Conservation (phyloP, 148 eudicot genomes). For the Spergularia bocconei region DNA sequence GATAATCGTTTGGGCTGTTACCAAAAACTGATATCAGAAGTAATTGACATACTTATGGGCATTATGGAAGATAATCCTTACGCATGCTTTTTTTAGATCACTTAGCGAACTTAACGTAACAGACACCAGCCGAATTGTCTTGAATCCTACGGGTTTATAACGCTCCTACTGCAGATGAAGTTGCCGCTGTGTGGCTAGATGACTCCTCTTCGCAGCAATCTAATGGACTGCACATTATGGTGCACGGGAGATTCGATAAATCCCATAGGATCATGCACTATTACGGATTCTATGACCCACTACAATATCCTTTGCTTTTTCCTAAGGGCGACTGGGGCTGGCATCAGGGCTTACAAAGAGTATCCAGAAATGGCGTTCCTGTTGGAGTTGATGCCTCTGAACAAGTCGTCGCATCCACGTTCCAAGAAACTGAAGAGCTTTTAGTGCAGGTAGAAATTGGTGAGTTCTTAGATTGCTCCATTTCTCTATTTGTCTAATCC, state of each 20-base stretch:
- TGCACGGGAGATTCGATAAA: not conserved
- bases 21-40: too few relatives aligned
- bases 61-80: slow-evolving; percentile 4
- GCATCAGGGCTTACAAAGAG: not conserved
- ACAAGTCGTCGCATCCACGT: too few relatives aligned
- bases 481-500: too few relatives aligned
- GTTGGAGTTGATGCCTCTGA: too few relatives aligned
- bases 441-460: too few relatives aligned
- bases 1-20: too few relatives aligned
- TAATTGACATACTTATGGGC: not conserved
- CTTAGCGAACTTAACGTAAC: not conserved
- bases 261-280: not conserved
- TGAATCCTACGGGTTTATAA: not conserved
- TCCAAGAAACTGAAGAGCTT: not conserved
- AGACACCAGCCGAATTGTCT: not conserved
- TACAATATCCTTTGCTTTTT: not conserved
- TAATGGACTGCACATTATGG: not conserved
- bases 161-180: slow-evolving; percentile 4
- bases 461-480: too few relatives aligned
- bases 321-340: not conserved
- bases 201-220: not conserved
- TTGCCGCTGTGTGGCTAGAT: not conserved
- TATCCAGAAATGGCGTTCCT: too few relatives aligned
- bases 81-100: not conserved
- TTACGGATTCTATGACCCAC: slow-evolving; percentile 9